These are phyloP conservation scores for Chlamydomonas incerta DNA, from an alignment of 139 green algal species.

Conservation along the genomic window DNA sequence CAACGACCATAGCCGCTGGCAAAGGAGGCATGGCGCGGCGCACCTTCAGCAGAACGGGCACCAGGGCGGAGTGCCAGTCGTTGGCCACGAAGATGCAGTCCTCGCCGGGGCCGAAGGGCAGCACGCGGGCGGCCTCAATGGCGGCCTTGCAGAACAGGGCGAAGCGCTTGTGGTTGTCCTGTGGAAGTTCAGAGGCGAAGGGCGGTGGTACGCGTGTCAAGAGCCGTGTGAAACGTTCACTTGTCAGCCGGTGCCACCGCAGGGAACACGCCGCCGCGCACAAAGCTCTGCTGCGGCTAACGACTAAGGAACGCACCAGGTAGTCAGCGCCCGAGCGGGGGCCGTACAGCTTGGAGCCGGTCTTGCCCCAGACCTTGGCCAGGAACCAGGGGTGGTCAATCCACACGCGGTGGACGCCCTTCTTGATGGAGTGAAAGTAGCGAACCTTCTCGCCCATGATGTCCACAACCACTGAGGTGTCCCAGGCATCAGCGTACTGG, in stretches of 20 bases:
- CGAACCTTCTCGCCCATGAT: constrained; percentile 90
- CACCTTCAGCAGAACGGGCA: constrained; percentile 94
- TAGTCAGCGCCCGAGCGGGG: constrained; percentile 91
- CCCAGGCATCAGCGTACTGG: constrained; percentile 97
- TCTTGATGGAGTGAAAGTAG: constrained; percentile 98
- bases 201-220: no score
- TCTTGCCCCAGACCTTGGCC: constrained; percentile 96
- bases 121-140: constrained; percentile 72
- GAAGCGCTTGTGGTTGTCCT: constrained; percentile 98
- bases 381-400: constrained; percentile 96
- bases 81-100: constrained; percentile 96
- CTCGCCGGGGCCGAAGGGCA: constrained; percentile 94
- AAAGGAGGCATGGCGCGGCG: no score
- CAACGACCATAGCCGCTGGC: no score
- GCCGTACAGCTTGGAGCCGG: constrained; percentile 97
- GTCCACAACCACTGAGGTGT: constrained; percentile 86
- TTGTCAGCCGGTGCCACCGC: no score
- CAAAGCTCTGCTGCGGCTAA: no score
- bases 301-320: constrained; percentile 43
- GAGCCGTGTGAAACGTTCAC: no score
- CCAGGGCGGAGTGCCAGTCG: constrained; percentile 89
- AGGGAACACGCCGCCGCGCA: no score
- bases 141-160: constrained; percentile 94
- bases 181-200: no score
- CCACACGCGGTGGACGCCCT: constrained; percentile 98